These are phyloP conservation scores for Lentinula boryana DNA, from an alignment of 768 basidiomycete genomes.

Conservation along the genomic window DNA sequence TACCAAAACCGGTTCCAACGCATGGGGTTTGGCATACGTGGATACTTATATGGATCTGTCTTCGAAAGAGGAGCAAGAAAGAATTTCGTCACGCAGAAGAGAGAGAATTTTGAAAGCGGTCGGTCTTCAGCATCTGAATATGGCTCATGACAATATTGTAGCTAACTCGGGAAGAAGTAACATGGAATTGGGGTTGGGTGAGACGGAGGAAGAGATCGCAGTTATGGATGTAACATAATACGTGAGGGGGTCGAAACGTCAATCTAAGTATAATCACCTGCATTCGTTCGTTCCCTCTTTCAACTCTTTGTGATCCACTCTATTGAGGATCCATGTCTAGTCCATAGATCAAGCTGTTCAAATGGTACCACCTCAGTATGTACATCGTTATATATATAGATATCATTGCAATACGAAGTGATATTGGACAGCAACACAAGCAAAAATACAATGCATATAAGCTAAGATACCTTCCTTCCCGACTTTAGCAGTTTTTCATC, in stretches of 20 bases:
- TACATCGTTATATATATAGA: too few species aligned
- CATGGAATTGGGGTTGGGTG: neutral
- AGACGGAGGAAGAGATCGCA: neutral
- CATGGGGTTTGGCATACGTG: conserved; percentile 79
- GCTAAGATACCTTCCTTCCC: too few species aligned
- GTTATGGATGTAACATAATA: neutral
- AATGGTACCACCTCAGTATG: too few species aligned
- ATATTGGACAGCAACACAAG: neutral
- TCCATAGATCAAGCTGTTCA: too few species aligned
- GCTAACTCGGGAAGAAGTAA: neutral
- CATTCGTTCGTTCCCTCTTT: too few species aligned
- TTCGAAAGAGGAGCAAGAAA: neutral
- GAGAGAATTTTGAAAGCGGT: neutral
- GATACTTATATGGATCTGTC: conserved; percentile 49
- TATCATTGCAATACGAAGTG: too few species aligned
- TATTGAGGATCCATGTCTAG: too few species aligned
- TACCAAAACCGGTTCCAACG: conserved; percentile 68
- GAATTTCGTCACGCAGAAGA: too few species aligned
- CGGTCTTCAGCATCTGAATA: neutral
- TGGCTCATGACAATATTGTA: neutral
- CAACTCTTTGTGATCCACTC: too few species aligned
- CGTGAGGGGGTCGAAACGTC: neutral
- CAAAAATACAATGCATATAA: neutral
- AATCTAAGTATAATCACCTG: too few species aligned
- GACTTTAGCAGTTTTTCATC: neutral